phyloP scores from a whole-genome alignment of 2,329 filamentous ascomycete species.

The Colletotrichum scovillei region DNA sequence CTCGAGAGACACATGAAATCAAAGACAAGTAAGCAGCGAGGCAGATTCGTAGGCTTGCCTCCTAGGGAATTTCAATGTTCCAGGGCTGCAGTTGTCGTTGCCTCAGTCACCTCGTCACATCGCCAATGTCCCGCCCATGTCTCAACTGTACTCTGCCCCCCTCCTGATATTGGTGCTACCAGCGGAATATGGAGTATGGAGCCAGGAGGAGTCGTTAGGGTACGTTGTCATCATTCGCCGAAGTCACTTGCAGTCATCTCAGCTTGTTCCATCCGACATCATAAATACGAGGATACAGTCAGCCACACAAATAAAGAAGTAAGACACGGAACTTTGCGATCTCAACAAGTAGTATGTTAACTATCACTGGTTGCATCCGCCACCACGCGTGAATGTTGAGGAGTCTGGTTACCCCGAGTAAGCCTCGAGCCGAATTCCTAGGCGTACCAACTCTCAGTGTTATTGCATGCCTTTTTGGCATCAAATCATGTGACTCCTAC shows the following conservation, averaged over 20 bases:
- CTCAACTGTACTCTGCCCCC: background rate
- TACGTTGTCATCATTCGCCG: constrained; percentile 2
- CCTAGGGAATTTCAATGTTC: background rate
- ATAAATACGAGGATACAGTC: background rate
- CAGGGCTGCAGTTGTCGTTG: background rate
- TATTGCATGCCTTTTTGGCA: background rate
- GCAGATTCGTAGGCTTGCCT: background rate
- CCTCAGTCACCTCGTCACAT: constrained; percentile 2
- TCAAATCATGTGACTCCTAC: constrained; percentile 7
- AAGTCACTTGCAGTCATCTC: background rate
- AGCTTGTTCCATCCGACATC: background rate
- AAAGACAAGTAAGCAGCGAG: background rate
- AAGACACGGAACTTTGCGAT: background rate
- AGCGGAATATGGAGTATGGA: constrained; percentile 1
- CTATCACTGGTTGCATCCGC: background rate
- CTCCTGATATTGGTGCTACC: background rate
- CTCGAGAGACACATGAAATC: background rate
- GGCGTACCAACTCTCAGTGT: background rate
- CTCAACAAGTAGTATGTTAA: background rate
- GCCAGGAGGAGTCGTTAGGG: background rate
- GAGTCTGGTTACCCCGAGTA: background rate
- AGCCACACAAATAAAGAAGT: background rate
- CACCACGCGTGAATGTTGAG: background rate
- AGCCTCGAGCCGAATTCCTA: background rate
- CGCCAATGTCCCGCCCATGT: background rate